Evolutionary conservation across 148 eudicot genomes (phyloP).

Genomic region (Fagopyrum tataricum): DNA sequence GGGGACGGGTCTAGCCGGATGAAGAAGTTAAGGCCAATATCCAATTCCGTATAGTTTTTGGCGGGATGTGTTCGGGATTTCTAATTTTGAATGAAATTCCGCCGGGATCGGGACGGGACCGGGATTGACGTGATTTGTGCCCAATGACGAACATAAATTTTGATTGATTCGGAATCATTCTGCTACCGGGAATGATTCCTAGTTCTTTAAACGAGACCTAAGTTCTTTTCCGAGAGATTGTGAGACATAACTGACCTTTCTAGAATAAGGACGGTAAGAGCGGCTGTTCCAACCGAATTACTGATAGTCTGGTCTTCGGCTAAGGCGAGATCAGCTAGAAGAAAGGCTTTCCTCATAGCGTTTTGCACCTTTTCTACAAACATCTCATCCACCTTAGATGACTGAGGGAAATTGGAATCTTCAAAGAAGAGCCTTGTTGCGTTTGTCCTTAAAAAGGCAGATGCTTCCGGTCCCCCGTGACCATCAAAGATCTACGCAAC

Average conservation of each 20-base stretch:
- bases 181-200: too few species aligned
- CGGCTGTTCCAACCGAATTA: slow-evolving; percentile 45
- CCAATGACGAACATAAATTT: too few species aligned
- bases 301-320: slow-evolving; percentile 31
- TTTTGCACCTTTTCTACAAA: slow-evolving; percentile 19
- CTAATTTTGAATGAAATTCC: too few species aligned
- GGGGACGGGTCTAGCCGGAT: too few species aligned
- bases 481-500: slow-evolving; percentile 35
- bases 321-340: slow-evolving; percentile 38
- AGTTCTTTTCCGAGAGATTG: background rate
- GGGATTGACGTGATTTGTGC: too few species aligned
- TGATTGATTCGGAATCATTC: too few species aligned
- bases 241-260: slow-evolving; percentile 18
- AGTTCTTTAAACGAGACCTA: too few species aligned
- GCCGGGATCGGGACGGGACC: too few species aligned
- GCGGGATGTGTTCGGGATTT: too few species aligned
- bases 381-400: background rate
- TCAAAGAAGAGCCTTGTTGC: slow-evolving; percentile 40
- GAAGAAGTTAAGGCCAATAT: too few species aligned
- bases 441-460: slow-evolving; percentile 32
- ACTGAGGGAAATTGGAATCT: slow-evolving; percentile 42
- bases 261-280: slow-evolving; percentile 42
- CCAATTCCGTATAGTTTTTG: too few species aligned
- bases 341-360: slow-evolving; percentile 29
- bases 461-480: slow-evolving; percentile 55